Conservation (phyloP, 495 filamentous ascomycete species). For the Acidomyces sp. region DNA sequence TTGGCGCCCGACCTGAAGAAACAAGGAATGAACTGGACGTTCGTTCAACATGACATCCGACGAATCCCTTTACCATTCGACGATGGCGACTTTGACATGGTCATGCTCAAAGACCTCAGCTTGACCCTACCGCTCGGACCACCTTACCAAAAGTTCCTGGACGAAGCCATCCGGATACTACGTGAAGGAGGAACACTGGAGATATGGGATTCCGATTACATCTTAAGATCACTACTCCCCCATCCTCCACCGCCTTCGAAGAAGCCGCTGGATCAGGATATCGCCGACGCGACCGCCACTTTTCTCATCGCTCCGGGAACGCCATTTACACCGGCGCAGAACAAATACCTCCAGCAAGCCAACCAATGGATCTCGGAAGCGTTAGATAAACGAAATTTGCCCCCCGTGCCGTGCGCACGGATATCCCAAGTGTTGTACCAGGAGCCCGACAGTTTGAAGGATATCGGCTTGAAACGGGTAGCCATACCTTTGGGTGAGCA, state of each 20-base stretch:
- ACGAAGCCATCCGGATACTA: slow-evolving; percentile 65
- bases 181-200: slow-evolving; percentile 70
- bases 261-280: slow-evolving; percentile 45
- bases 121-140: slow-evolving; percentile 48
- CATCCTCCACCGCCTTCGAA: slow-evolving; percentile 52
- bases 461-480: slow-evolving; percentile 59
- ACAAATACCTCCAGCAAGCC: slow-evolving; percentile 69
- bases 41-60: slow-evolving; percentile 76
- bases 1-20: slow-evolving; percentile 58
- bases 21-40: slow-evolving; percentile 72
- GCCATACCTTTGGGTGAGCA: slow-evolving; percentile 78
- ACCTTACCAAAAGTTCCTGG: slow-evolving; percentile 53
- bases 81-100: slow-evolving; percentile 73
- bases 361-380: slow-evolving; percentile 71
- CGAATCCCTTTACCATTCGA: slow-evolving; percentile 63
- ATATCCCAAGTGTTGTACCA: slow-evolving; percentile 68
- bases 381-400: slow-evolving; percentile 55
- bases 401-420: slow-evolving; percentile 65
- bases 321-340: slow-evolving; percentile 61
- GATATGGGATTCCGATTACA: slow-evolving; percentile 74
- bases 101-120: slow-evolving; percentile 79
- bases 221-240: slow-evolving; percentile 60
- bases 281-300: slow-evolving; percentile 53
- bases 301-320: slow-evolving; percentile 76
- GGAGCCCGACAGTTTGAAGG: slow-evolving; percentile 57